Evolutionary conservation across 257 asterid genomes (phyloP), one percentile per base, ranked within the genome.

Genomic region (Voacanga thouarsii): DNA sequence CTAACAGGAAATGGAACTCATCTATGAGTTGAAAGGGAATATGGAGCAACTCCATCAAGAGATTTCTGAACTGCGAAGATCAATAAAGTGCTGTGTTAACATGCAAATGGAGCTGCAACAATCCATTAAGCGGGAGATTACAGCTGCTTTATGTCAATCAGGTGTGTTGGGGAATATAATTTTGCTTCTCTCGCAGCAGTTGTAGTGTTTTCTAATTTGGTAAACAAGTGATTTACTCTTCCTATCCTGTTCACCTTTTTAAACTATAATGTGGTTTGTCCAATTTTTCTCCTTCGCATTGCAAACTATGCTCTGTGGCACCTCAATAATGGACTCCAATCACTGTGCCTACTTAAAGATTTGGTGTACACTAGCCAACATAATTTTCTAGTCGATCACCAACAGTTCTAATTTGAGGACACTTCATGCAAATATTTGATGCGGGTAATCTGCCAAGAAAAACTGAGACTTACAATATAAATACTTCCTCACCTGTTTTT

Each of bases 41-140:
- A 92, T 94, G 94, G 96, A 89, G 84, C 91, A 87, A 75, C 88
- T 94, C 74, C 96, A 85, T 70, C 89, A 82, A 80, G 98, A 92
- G 86, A 86, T 94, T 79, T 81, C 93, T 9, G 92, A 91, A 81
- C 82, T 94, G 61, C 85, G 94, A 72, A 90, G 86, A 80, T 87
- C 96, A n/a, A 84, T 94, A 30, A 90, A 83, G 74, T 84, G 90
- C 72, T 92, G 97, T 85, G 83, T 91, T 78, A 88, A 88, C 71
- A 88, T 88, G 92, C 97, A 91, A 80, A 75, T 80, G 75, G 82
- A 89, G 50, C 78, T 92, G 72, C 96, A 91, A 72, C 82, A 81
- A 19, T 91, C 96, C 77, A 82, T 89, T 66, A 86, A 83, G 85
- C 84, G 82, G 67, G 93, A 92, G 75, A 92, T 82, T 24, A 72